Conservation (phyloP, 1,284 basidiomycete genomes). For the Ustilago esculenta region DNA sequence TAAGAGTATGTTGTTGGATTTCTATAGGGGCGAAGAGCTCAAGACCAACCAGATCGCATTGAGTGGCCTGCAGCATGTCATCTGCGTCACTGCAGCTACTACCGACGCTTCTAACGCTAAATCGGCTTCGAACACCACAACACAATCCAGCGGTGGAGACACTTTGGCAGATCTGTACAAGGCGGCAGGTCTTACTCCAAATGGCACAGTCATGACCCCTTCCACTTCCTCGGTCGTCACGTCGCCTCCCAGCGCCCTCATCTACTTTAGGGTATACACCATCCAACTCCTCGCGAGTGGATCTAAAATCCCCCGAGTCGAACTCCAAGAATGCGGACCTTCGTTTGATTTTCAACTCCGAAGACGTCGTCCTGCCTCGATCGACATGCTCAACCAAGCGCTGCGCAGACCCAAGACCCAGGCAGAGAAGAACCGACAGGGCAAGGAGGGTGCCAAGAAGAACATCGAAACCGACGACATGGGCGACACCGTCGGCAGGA, state of each 20-base stretch:
- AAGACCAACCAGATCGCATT: conserved; percentile 82
- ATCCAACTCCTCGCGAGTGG: conserved; percentile 76
- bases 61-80: conserved; percentile 85
- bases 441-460: conserved; percentile 81
- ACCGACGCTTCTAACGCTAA: conserved; percentile 8
- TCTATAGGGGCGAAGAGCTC: conserved; percentile 81
- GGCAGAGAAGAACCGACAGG: conserved; percentile 74
- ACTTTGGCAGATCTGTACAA: conserved; percentile 56
- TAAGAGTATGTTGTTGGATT: conserved; percentile 87
- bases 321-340: conserved; percentile 89
- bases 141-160: conserved; percentile 1
- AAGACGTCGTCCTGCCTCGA: conserved; percentile 78
- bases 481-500: conserved; percentile 90
- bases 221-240: conserved; percentile 63
- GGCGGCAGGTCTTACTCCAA: conserved; percentile 50
- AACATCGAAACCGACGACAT: conserved; percentile 92
- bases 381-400: conserved; percentile 82
- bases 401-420: conserved; percentile 85
- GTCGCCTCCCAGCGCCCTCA: conserved; percentile 73
- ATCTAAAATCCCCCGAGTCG: conserved; percentile 70
- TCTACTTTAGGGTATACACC: conserved; percentile 90
- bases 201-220: conserved; percentile 68
- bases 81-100: conserved; percentile 69
- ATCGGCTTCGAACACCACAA: not conserved
- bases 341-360: conserved; percentile 84